These are phyloP conservation scores for Nigrospora osmanthi DNA, from an alignment of 2,329 filamentous ascomycete genomes.

Conservation along the genomic window DNA sequence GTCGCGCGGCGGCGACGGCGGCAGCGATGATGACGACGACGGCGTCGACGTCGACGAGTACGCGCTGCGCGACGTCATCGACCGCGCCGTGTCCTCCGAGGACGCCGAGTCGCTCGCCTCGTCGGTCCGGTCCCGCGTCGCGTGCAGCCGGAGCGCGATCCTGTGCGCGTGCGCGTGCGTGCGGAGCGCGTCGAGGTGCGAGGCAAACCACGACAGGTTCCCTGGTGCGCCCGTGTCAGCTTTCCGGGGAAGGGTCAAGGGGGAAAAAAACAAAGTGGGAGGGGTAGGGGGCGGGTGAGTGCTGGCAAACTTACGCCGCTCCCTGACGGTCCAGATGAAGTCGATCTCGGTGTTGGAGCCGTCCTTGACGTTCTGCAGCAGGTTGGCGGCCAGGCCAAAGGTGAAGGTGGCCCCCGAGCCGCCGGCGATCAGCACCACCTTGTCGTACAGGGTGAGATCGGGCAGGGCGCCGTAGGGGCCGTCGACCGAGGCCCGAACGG, in stretches of 20 bases:
- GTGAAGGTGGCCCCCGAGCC: conserved; percentile 55
- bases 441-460: conserved; percentile 42
- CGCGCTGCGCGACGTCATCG: neutral
- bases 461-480: conserved; percentile 52
- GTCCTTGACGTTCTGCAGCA: conserved; percentile 32
- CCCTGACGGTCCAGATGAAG: conserved; percentile 41
- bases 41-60: too few species aligned
- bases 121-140: conserved; percentile 17
- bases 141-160: conserved; percentile 28
- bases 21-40: neutral
- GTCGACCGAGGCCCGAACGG: conserved; percentile 45
- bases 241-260: too few species aligned
- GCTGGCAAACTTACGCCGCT: conserved; percentile 28
- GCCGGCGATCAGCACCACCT: conserved; percentile 50
- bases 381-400: conserved; percentile 38
- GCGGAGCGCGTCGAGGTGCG: conserved; percentile 28
- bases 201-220: conserved; percentile 27
- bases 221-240: conserved; percentile 13
- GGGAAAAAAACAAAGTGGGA: too few species aligned
- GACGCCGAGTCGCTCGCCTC: neutral
- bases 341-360: conserved; percentile 29
- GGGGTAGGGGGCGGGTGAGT: neutral
- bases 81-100: neutral
- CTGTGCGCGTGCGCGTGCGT: conserved; percentile 28
- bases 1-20: neutral